phyloP scores from a whole-genome alignment of 2,329 filamentous ascomycete genomes.

The Fonsecaea nubica region DNA sequence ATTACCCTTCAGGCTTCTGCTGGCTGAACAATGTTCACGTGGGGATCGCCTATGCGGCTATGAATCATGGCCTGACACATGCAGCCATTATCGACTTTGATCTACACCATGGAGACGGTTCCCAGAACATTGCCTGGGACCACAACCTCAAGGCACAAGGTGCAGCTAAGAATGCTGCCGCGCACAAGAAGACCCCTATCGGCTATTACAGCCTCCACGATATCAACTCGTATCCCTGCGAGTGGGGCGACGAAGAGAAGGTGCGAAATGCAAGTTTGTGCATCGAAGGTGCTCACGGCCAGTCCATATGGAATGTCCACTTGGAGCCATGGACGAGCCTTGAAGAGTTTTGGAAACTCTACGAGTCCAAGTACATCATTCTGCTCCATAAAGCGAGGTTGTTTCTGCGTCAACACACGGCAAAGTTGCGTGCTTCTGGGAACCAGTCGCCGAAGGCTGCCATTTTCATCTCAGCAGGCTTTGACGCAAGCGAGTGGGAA shows the following conservation, averaged over 20 bases:
- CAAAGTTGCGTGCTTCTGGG: constrained; percentile 64
- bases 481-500: constrained; percentile 97
- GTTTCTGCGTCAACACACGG: constrained; percentile 77
- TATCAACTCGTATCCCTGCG: constrained; percentile 98
- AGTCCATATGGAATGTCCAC: constrained; percentile 96
- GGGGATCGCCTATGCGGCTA: constrained; percentile 87
- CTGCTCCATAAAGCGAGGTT: constrained; percentile 80
- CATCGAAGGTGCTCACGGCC: constrained; percentile 90
- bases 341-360: constrained; percentile 86
- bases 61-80: constrained; percentile 85
- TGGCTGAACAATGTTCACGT: constrained; percentile 99
- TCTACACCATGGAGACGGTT: constrained; percentile 92
- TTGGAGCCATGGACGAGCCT: constrained; percentile 83
- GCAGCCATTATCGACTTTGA: constrained; percentile 94
- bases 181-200: constrained; percentile 83
- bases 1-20: constrained; percentile 92
- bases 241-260: constrained; percentile 90
- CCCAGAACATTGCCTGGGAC: constrained; percentile 89
- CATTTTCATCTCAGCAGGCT: constrained; percentile 94
- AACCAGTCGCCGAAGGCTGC: constrained; percentile 76
- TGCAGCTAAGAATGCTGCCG: constrained; percentile 73
- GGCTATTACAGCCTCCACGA: constrained; percentile 98
- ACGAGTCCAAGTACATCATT: constrained; percentile 76
- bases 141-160: constrained; percentile 74
- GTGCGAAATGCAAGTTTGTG: constrained; percentile 93